Evolutionary conservation across 2,329 filamentous ascomycete species (phyloP), one percentile per base, ranked within the genome.

Genomic region (Colletotrichum lentis): DNA sequence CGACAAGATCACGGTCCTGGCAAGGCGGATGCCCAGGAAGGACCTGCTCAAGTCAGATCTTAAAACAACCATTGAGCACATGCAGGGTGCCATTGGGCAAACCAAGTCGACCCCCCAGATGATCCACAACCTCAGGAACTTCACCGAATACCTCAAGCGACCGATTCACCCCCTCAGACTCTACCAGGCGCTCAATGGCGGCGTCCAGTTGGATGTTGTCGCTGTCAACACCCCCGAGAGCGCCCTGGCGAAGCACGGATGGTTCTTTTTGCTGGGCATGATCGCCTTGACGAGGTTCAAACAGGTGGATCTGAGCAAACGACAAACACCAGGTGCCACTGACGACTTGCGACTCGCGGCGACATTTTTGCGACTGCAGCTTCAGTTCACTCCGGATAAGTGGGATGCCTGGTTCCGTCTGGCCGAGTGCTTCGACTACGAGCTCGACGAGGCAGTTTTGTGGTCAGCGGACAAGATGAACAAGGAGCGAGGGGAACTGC

Each of bases 401-500:
- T 97, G 94, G 94, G 92, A 97, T 76, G 91, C 92, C 0, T 97
- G 94, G 94, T 96, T 95, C 77, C 88, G 93, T 14, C 85, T 97
- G 27, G 94, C 91, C 0, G 93, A 97, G 77, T 93, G 91, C 56
- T 94, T 93, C 74, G 94, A 97, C 77, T 91, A 92, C 58, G 93
- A 96, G 73, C 82, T 97, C 16, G 94, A 97, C 70, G 94, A 97
- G 77, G 88, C 90, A 7, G 91, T 96, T 5, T 87, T 94, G 5
- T 97, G 94, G 94, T 91, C 90, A 22, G 92, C 93, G 0, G 93
- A 97, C 72, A 97, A 96, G 78, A 90, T 97, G 79, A 97, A 97
- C 79, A 95, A 91, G 76, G 90, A 91, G 73, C 89, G 91, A 63
- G 81, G 83, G 4, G 93, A 96, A 66, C 79, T 97, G 52, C 86